Conservation (phyloP, 1,139 yeast species). For the Geotrichum candidum region DNA sequence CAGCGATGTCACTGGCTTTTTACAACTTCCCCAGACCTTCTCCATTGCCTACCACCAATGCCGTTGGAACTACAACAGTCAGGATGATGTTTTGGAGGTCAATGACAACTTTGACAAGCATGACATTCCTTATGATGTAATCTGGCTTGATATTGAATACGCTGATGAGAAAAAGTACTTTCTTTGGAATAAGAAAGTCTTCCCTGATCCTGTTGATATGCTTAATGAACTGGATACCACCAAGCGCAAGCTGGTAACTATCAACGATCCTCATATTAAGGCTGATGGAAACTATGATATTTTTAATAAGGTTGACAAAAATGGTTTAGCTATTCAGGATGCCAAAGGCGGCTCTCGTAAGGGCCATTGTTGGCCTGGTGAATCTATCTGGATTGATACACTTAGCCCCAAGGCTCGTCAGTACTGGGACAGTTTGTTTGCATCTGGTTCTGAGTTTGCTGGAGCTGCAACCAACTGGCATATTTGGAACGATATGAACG, state of each 20-base stretch:
- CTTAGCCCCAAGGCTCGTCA: constrained; percentile 55
- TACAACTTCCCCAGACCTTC: constrained; percentile 70
- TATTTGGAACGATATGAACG: constrained; percentile 98
- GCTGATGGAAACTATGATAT: constrained; percentile 51
- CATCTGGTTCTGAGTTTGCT: constrained; percentile 41
- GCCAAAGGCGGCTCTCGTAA: constrained; percentile 50
- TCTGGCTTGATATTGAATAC: constrained; percentile 95
- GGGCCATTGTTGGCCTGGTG: constrained; percentile 99
- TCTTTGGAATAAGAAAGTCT: constrained; percentile 75
- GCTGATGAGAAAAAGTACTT: constrained; percentile 81
- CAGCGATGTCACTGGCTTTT: constrained; percentile 68
- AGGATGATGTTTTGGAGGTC: constrained; percentile 71
- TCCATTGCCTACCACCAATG: constrained; percentile 92
- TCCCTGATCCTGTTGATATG: constrained; percentile 72
- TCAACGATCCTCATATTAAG: constrained; percentile 90
- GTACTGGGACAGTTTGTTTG: constrained; percentile 54
- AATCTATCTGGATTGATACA: constrained; percentile 88
- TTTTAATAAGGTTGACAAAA: constrained; percentile 46
- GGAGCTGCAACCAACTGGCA: constrained; percentile 58
- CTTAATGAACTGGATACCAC: constrained; percentile 56
- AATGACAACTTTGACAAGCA: constrained; percentile 62
- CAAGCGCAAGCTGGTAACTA: constrained; percentile 75
- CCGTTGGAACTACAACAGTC: constrained; percentile 93
- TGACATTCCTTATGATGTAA: constrained; percentile 80
- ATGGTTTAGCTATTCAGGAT: constrained; percentile 40